Conservation (phyloP, 202 grass and related monocot genomes). For the Panicum virgatum region DNA sequence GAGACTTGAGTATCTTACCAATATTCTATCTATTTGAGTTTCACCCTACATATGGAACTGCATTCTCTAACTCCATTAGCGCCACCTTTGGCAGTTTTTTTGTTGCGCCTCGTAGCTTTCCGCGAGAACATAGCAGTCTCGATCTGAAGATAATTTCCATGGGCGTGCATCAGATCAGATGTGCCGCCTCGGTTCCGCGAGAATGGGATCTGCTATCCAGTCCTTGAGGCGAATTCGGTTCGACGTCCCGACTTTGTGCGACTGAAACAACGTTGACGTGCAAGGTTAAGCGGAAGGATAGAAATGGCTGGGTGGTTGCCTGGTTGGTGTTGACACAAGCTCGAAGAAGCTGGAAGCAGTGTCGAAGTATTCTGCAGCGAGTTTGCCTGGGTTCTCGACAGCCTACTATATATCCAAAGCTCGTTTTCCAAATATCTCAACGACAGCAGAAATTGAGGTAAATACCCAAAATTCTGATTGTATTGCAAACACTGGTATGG, state of each 20-base stretch:
- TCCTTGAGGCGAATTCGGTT: neutral
- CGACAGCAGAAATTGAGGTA: neutral
- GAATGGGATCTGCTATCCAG: neutral
- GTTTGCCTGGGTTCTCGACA: neutral
- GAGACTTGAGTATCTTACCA: neutral
- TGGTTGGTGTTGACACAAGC: neutral
- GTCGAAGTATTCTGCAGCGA: neutral
- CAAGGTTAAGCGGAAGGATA: neutral
- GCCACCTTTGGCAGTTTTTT: too few relatives aligned
- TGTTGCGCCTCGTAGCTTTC: too few relatives aligned
- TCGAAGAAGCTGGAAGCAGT: neutral
- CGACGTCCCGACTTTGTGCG: neutral
- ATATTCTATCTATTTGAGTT: conserved; percentile 1
- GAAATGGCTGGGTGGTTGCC: neutral
- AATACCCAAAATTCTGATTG: too few relatives aligned
- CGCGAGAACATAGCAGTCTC: too few relatives aligned
- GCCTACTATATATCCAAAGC: neutral
- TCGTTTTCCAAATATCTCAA: neutral
- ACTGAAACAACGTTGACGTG: neutral
- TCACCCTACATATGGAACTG: too few relatives aligned
- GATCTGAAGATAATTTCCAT: too few relatives aligned
- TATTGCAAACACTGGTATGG: too few relatives aligned
- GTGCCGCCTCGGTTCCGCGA: neutral
- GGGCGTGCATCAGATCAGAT: too few relatives aligned
- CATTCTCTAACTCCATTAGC: too few relatives aligned